phyloP scores from a whole-genome alignment of 2,329 filamentous ascomycete genomes.

The Myriangium duriaei region DNA sequence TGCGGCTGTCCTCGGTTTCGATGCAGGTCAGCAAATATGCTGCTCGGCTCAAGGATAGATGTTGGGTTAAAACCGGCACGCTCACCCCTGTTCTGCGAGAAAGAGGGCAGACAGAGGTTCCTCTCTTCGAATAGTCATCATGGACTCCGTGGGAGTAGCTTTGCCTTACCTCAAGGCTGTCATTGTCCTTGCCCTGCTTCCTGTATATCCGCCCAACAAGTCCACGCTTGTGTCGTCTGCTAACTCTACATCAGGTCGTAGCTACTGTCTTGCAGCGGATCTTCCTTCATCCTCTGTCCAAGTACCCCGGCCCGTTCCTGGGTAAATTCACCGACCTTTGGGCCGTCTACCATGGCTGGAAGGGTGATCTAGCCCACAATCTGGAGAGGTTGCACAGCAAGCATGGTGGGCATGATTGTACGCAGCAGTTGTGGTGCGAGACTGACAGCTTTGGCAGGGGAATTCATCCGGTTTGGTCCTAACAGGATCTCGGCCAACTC shows the following conservation, averaged over 20 bases:
- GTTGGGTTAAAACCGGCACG: background rate
- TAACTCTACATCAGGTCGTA: constrained; percentile 1
- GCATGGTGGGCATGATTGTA: constrained; percentile 38
- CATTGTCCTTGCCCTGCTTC: constrained; percentile 1
- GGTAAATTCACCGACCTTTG: constrained; percentile 20
- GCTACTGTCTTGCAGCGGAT: constrained; percentile 25
- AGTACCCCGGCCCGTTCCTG: constrained; percentile 30
- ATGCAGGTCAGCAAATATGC: background rate
- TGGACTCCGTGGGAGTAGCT: constrained; percentile 1
- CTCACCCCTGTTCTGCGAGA: background rate
- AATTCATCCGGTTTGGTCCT: constrained; percentile 65
- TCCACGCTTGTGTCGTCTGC: background rate
- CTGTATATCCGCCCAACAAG: background rate
- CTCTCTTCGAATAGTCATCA: background rate
- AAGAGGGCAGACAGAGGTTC: background rate
- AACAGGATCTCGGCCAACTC: constrained; percentile 70
- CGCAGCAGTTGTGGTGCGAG: background rate
- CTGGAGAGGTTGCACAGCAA: constrained; percentile 49
- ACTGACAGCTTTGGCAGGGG: constrained; percentile 12
- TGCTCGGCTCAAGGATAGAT: background rate
- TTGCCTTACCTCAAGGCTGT: constrained; percentile 5
- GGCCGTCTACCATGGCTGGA: constrained; percentile 18
- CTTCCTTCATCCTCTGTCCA: constrained; percentile 31
- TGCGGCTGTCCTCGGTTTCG: background rate
- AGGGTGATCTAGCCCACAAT: constrained; percentile 20